Evolutionary conservation across 208 protist genomes (phyloP), one percentile per base, ranked within the genome.

Genomic region (Leishmania braziliensis): DNA sequence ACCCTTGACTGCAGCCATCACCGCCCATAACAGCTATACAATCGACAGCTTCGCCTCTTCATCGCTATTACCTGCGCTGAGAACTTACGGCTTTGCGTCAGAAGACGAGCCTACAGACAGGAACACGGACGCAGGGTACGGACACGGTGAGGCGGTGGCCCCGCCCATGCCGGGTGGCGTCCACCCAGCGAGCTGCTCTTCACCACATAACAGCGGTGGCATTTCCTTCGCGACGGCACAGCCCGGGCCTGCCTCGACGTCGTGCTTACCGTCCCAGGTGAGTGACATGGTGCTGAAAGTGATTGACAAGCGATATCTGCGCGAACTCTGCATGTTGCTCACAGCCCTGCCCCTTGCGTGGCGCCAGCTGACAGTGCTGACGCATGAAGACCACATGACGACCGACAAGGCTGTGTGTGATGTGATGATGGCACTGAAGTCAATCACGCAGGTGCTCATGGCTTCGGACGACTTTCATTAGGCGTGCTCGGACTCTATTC

Each of bases 391-490:
- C 50, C 92, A 94, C 81, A 78, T 82, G 16, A 75, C 63, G 60
- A 90, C 88, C 51, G 92, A 95, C 66, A 80, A 84, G 58, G 77
- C 88, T 18, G 86, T 97, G 63, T 78, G 70, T 10, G 86, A 91
- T 78, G 75, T 97, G 74, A 75, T 89, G 68, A 78, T 95, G 80
- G 88, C 83, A 12, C 81, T 97, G 18, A 95, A 93, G 78, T 79
- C 88, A 18, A 82, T 96, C 78, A 88, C 91, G 68, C 92, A 95
- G 75, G 73, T 95, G n/a, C 80, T 93, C 54, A 95, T 96, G 88
- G 92, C 92, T 12, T 88, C 92, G 4, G 90, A 94, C 33, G 91
- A 96, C 80, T 91, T 90, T 51, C 77, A 83, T 29, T 89, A 76
- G 51, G 51, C 51, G 69, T 82, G 51, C 48, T 54, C 53, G 29